phyloP scores from a whole-genome alignment of 2,329 filamentous ascomycete species.

The Penicillium sp. region DNA sequence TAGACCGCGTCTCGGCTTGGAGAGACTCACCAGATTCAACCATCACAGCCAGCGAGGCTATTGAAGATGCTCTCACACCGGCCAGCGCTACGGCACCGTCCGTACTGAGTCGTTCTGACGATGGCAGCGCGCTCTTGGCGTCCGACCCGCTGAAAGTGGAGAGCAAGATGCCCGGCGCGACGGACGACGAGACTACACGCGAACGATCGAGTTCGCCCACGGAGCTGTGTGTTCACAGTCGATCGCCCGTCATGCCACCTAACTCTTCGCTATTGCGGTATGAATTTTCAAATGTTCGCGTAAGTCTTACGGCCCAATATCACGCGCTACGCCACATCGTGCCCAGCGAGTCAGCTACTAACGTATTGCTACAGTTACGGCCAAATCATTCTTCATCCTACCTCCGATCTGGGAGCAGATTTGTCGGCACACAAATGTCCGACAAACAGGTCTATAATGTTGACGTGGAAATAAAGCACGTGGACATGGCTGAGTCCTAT shows the following conservation, averaged over 20 bases:
- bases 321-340: constrained; percentile 13
- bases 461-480: constrained; percentile 94
- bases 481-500: constrained; percentile 92
- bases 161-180: constrained; percentile 34
- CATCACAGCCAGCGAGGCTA: constrained; percentile 32
- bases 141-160: constrained; percentile 37
- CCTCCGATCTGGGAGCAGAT: constrained; percentile 84
- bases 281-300: constrained; percentile 62
- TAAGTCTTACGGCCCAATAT: constrained; percentile 45
- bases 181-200: constrained; percentile 41
- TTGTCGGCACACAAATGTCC: constrained; percentile 88
- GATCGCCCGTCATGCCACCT: constrained; percentile 41
- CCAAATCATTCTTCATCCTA: constrained; percentile 85
- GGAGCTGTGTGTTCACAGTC: constrained; percentile 38
- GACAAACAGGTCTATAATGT: constrained; percentile 94
- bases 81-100: constrained; percentile 33
- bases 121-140: constrained; percentile 34
- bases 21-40: constrained; percentile 40
- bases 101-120: constrained; percentile 37
- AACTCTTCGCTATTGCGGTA: constrained; percentile 58
- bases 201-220: constrained; percentile 42
- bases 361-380: constrained; percentile 61
- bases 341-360: constrained; percentile 31
- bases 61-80: constrained; percentile 39
- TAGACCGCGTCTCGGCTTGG: constrained; percentile 42